A percentile compares a stretch with the other conserved stretches of the same genome.
phyloP scores from a whole-genome alignment of 148 eudicot species.

The Agrostemma githago region DNA sequence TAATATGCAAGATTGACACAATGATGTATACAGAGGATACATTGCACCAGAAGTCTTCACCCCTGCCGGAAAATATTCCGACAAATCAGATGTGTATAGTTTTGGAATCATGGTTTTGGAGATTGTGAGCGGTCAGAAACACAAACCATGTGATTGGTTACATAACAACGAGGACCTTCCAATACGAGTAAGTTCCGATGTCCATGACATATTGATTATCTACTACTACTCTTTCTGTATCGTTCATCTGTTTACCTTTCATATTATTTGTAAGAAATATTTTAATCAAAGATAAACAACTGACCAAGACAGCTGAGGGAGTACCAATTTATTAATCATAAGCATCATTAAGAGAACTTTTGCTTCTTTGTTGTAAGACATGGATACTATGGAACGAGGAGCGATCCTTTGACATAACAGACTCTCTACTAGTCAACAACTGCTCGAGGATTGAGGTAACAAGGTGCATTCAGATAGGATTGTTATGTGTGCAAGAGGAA shows the following conservation, averaged over 20 bases:
- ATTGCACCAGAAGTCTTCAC: slow-evolving; percentile 34
- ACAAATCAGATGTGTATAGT: slow-evolving; percentile 37
- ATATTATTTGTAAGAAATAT: too few relatives aligned
- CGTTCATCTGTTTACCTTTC: too few relatives aligned
- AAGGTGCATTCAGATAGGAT: slow-evolving; percentile 15
- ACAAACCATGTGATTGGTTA: not conserved
- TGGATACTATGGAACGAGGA: slow-evolving; percentile 17
- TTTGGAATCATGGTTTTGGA: slow-evolving; percentile 34
- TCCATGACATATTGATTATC: not conserved
- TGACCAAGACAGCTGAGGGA: too few relatives aligned
- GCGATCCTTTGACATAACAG: not conserved
- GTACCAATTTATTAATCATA: too few relatives aligned
- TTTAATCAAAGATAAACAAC: too few relatives aligned
- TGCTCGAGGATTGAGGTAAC: not conserved
- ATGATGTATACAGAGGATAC: slow-evolving; percentile 18
- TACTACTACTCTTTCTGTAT: too few relatives aligned
- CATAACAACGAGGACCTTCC: slow-evolving; percentile 11
- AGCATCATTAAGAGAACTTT: too few relatives aligned
- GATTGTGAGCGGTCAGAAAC: slow-evolving; percentile 27
- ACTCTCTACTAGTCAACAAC: not conserved
- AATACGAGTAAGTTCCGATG: not conserved
- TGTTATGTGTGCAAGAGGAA: slow-evolving; percentile 13
- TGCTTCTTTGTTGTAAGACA: not conserved
- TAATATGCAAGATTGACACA: not conserved
- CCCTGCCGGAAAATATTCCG: slow-evolving; percentile 25